phyloP scores from a whole-genome alignment of 1,139 yeast species.

The Sugiyamaella neomexicana region DNA sequence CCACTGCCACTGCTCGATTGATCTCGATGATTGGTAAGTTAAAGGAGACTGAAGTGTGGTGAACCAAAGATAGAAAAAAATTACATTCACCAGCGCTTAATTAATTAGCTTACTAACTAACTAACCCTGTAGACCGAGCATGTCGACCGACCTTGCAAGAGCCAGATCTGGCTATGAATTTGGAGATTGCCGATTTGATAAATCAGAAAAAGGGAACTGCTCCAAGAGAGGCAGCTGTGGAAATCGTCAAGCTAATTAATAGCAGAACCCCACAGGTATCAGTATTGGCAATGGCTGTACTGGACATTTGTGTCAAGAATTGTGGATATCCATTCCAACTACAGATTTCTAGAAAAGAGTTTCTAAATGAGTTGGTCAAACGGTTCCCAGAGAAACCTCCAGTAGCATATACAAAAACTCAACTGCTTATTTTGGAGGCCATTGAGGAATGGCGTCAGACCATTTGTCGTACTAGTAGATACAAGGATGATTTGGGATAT shows the following conservation, averaged over 20 bases:
- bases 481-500: constrained; percentile 88
- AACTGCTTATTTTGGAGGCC: constrained; percentile 79
- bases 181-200: constrained; percentile 91
- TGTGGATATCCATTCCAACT: constrained; percentile 97
- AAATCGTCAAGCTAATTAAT: constrained; percentile 82
- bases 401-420: constrained; percentile 75
- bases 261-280: constrained; percentile 81
- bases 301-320: constrained; percentile 91
- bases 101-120: too few relatives aligned
- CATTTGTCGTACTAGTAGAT: constrained; percentile 82
- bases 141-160: constrained; percentile 82
- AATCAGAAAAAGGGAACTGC: constrained; percentile 89
- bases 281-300: constrained; percentile 54
- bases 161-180: constrained; percentile 83
- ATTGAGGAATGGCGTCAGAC: constrained; percentile 98
- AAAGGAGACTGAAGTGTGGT: too few relatives aligned
- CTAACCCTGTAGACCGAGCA: constrained; percentile 60
- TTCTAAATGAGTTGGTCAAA: constrained; percentile 86
- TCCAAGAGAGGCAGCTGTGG: constrained; percentile 90
- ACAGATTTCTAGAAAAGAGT: constrained; percentile 93
- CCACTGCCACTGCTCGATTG: constrained; percentile 30
- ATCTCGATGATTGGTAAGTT: constrained; percentile 32
- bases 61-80: too few relatives aligned
- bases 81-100: too few relatives aligned
- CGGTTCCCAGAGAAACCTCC: constrained; percentile 97